These are phyloP conservation scores for Salinomyces thailandicus DNA, from an alignment of 2,329 filamentous ascomycete genomes.

Conservation along the genomic window DNA sequence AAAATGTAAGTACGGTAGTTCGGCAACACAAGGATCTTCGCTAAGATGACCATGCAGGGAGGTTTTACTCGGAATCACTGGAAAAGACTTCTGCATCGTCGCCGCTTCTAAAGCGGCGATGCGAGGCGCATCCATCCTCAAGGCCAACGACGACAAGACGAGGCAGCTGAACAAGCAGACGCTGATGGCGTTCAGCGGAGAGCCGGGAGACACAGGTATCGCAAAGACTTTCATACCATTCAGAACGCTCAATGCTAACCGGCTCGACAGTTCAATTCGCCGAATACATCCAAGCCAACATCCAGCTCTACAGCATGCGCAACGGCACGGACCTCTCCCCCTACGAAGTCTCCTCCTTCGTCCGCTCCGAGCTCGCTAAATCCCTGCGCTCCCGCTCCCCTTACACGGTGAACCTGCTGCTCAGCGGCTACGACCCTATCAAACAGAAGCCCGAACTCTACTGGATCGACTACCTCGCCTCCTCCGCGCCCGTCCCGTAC, in stretches of 20 bases:
- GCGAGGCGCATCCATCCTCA: conserved; percentile 93
- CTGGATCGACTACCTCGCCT: conserved; percentile 95
- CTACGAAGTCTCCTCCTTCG: conserved; percentile 80
- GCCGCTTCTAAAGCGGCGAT: conserved; percentile 96
- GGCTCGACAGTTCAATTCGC: conserved; percentile 75
- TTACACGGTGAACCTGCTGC: conserved; percentile 91
- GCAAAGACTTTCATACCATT: conserved; percentile 5
- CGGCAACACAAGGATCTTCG: neutral
- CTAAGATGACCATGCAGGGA: conserved; percentile 53
- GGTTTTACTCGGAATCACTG: conserved; percentile 93
- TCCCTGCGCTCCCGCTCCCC: conserved; percentile 86
- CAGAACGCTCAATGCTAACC: neutral
- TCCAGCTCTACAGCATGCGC: conserved; percentile 96
- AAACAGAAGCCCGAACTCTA: conserved; percentile 83
- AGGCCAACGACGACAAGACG: conserved; percentile 94
- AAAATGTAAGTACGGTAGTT: conserved; percentile 1
- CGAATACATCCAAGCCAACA: conserved; percentile 97
- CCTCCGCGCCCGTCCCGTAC: conserved; percentile 79
- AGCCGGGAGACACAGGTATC: conserved; percentile 87
- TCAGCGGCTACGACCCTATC: conserved; percentile 88
- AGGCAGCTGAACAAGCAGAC: conserved; percentile 85
- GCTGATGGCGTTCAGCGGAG: conserved; percentile 87
- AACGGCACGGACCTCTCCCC: conserved; percentile 89
- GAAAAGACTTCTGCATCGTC: conserved; percentile 98
- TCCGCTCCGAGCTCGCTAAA: conserved; percentile 83